These are phyloP conservation scores for Exserohilum turcica DNA, from an alignment of 2,329 filamentous ascomycete genomes.

Conservation along the genomic window DNA sequence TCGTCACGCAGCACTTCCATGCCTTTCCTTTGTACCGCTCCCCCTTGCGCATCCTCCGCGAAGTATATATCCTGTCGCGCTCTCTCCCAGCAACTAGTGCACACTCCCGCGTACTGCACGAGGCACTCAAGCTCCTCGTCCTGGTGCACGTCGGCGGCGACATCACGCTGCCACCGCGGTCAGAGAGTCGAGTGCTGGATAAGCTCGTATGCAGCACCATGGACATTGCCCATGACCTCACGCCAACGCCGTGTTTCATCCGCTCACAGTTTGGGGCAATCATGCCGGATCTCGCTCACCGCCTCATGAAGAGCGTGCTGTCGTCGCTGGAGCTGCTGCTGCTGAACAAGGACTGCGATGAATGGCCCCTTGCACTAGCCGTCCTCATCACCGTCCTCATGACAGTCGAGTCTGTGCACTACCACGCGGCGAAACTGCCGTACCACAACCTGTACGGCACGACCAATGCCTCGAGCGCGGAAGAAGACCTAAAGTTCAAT, in stretches of 20 bases:
- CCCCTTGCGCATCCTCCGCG: conserved; percentile 38
- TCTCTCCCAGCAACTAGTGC: conserved; percentile 21
- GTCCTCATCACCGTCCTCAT: conserved; percentile 44
- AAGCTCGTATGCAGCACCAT: conserved; percentile 30
- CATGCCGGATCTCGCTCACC: conserved; percentile 41
- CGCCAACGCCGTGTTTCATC: conserved; percentile 47
- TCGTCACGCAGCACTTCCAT: conserved; percentile 43
- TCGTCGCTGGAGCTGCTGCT: conserved; percentile 38
- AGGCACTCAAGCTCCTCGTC: conserved; percentile 47
- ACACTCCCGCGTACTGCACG: conserved; percentile 33
- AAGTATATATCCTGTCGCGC: conserved; percentile 43
- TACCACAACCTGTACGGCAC: conserved; percentile 36
- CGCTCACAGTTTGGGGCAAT: conserved; percentile 45
- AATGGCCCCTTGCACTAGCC: conserved; percentile 44
- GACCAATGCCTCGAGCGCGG: neutral
- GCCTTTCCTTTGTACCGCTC: conserved; percentile 45
- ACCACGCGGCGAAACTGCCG: conserved; percentile 44
- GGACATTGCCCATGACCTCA: conserved; percentile 12
- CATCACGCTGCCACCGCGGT: conserved; percentile 35
- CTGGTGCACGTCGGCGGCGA: conserved; percentile 48
- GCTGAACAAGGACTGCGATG: conserved; percentile 33
- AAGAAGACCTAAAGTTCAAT: conserved; percentile 21
- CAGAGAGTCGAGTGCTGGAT: conserved; percentile 17
- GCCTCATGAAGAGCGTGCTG: conserved; percentile 43
- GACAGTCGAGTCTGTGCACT: conserved; percentile 48